Base-by-base conservation (phyloP, 805 yeast species). In the Kluyveromyces lactis region DNA sequence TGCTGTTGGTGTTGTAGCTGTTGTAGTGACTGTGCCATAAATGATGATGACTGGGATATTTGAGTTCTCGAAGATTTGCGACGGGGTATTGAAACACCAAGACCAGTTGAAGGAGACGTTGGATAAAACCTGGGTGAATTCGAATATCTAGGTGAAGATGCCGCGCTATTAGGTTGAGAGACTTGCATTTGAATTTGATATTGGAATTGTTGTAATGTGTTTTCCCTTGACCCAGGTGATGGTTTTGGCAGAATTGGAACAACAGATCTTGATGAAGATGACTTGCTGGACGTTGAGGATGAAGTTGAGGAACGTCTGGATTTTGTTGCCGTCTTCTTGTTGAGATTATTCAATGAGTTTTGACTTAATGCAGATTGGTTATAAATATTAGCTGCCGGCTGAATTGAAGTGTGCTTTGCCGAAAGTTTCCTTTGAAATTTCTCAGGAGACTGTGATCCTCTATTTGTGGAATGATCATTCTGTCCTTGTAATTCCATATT, bases 211-310 rank as follows among this genome's bases (percentile, higher is more conserved):
- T 34, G 37, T 3, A 34, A 4, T 11, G 17, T 26, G 24, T 18
- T 24, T 17, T 34, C 37, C 6, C 37, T 18, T 6, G 37, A 34
- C 12, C 47, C 42, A 2, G 55, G 49, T n/a, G 56, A 45, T 18
- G 62, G 62, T 42, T 58, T 61, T 2, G 66, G 64, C 30, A 61
- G 39, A 19, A 61, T 61, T 2, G 64, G 64, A 2, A 61, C 60
- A 38, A 56, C 50, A 13, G 63, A 51, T 29, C 58, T 51, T 1
- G 63, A 51, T 8, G 58, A 51, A 1, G 62, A 55, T 12, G 45
- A 48, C 18, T 56, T 52, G 30, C 59, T 53, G 1, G 60, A 58
- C 18, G 48, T 51, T 19, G 52, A 53, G 4, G 62, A 53, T 5
- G 64, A 56, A 11, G 47, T 51, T 41, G 63, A 58, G 31, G 52